phyloP scores from a whole-genome alignment of 495 filamentous ascomycete genomes.

The Apiosordaria backusii region DNA sequence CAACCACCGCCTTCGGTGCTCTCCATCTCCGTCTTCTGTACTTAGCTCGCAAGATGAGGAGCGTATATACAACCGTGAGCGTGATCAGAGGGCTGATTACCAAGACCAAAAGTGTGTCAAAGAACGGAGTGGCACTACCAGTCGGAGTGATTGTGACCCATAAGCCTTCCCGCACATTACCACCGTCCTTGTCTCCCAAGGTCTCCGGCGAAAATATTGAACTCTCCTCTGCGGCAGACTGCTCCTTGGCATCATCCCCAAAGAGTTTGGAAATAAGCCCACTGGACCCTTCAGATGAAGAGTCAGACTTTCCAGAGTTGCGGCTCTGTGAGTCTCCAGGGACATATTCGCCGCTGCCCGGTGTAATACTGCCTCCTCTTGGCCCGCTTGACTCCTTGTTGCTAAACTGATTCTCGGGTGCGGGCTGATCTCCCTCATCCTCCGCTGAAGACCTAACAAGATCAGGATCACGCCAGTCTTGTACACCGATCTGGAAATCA shows the following conservation, averaged over 20 bases:
- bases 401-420: slow-evolving; percentile 7
- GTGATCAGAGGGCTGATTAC: slow-evolving; percentile 92
- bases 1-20: slow-evolving; percentile 92
- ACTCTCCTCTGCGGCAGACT: slow-evolving; percentile 23
- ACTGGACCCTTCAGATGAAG: slow-evolving; percentile 23
- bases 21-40: slow-evolving; percentile 90
- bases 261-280: slow-evolving; percentile 45
- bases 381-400: slow-evolving; percentile 11
- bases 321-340: slow-evolving; percentile 25
- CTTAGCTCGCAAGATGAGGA: slow-evolving; percentile 81
- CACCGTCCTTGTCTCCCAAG: slow-evolving; percentile 24
- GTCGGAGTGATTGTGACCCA: slow-evolving; percentile 95
- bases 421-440: slow-evolving; percentile 17
- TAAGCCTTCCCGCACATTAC: slow-evolving; percentile 66
- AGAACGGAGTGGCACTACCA: slow-evolving; percentile 87
- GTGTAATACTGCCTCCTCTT: slow-evolving; percentile 12
- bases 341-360: slow-evolving; percentile 69
- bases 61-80: slow-evolving; percentile 84
- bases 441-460: slow-evolving; percentile 46
- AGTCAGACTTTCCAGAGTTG: slow-evolving; percentile 24
- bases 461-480: slow-evolving; percentile 90
- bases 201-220: neutral
- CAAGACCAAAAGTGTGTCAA: slow-evolving; percentile 89
- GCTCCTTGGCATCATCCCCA: slow-evolving; percentile 42
- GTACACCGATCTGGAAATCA: slow-evolving; percentile 85